phyloP scores from a whole-genome alignment of 176 grass and related monocot species.

The Dendrocalamus sinicus region DNA sequence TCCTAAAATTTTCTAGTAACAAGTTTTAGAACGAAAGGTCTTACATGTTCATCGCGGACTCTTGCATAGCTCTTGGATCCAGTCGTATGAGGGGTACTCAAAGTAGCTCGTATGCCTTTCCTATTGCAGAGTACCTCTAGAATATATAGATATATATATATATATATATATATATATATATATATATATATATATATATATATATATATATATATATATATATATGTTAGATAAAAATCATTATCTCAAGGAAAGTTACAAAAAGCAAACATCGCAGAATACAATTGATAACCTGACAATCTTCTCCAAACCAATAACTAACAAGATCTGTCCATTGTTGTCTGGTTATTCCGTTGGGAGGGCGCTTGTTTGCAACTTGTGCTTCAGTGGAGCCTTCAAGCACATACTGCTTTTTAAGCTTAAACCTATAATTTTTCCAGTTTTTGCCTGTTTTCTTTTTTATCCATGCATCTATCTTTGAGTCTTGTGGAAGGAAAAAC shows the following conservation, averaged over 20 bases:
- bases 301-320: background rate
- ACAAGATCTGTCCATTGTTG: background rate
- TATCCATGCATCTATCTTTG: background rate
- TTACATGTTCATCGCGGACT: background rate
- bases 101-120: background rate
- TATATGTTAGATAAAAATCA: background rate
- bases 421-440: background rate
- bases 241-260: background rate
- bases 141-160: background rate
- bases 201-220: too few relatives aligned
- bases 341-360: background rate
- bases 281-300: background rate
- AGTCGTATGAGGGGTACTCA: background rate
- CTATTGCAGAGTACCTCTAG: background rate
- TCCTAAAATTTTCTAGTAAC: too few relatives aligned
- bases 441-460: background rate
- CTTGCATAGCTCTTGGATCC: background rate
- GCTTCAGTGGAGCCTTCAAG: background rate
- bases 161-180: too few relatives aligned
- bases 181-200: too few relatives aligned
- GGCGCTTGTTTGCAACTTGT: background rate
- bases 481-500: background rate
- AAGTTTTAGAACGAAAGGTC: too few relatives aligned
- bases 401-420: background rate
- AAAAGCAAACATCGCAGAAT: background rate